Evolutionary conservation across 2,329 filamentous ascomycete species (phyloP).

Genomic region (Pseudophaeomoniella oleicola): DNA sequence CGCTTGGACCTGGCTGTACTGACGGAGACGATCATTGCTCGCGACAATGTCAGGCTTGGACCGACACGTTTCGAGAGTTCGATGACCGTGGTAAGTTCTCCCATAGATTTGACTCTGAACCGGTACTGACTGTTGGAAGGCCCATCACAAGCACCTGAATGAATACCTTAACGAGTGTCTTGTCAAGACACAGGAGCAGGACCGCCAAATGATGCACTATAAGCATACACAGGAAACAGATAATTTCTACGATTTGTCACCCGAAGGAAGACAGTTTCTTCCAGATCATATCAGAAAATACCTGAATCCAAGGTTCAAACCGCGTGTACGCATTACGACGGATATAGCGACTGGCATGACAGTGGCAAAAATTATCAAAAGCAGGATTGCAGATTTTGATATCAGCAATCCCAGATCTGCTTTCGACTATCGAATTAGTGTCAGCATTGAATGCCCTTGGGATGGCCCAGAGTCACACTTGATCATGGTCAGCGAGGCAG

Average conservation of each 20-base stretch:
- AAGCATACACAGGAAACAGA: constrained; percentile 72
- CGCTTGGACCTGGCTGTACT: constrained; percentile 53
- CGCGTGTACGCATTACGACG: constrained; percentile 60
- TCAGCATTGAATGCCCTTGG: constrained; percentile 88
- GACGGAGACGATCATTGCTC: constrained; percentile 56
- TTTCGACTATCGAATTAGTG: constrained; percentile 84
- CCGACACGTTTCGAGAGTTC: constrained; percentile 63
- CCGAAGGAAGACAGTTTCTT: constrained; percentile 42
- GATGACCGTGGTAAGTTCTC: constrained; percentile 64
- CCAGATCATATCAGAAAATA: constrained; percentile 49
- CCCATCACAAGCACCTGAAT: constrained; percentile 72
- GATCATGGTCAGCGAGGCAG: constrained; percentile 25
- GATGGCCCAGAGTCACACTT: constrained; percentile 50
- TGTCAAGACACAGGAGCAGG: constrained; percentile 18
- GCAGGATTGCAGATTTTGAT: constrained; percentile 75
- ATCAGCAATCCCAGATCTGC: constrained; percentile 62
- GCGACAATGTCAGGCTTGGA: constrained; percentile 32
- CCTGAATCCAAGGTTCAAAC: constrained; percentile 41
- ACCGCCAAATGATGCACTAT: constrained; percentile 57
- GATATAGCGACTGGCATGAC: constrained; percentile 58
- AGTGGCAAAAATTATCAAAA: constrained; percentile 78
- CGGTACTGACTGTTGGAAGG: too few relatives aligned
- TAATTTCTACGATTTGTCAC: constrained; percentile 63
- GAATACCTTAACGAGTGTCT: constrained; percentile 64
- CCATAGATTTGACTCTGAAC: background rate